Evolutionary conservation across 225 moss, liverwort and hornwort species (phyloP), one percentile per base, ranked within the genome.

Genomic region (Pseudoscleropodium purum): DNA sequence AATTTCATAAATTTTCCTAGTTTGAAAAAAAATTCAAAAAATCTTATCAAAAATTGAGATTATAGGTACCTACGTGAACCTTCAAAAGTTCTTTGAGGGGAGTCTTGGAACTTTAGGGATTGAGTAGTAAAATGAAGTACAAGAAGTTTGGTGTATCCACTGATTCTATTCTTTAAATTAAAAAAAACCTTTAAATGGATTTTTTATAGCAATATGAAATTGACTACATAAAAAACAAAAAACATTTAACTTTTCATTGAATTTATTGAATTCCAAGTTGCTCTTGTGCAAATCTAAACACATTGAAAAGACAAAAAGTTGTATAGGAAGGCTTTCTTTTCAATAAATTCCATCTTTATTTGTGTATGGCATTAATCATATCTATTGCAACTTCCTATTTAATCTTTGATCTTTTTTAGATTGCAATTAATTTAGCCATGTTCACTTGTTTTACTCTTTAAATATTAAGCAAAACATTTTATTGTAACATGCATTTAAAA

Each of bases 1-100:
- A 64, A 18, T 18, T 5, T 33, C 18, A 65, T 65, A 5, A 65
- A 5, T 34, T 65, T 63, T 63, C 15, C 7, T 30, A 31, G 30
- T 7, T 63, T 63, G 7, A 47, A 63, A 17, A 34, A 65, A 65
- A 33, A 9, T 5, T 65, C 15, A 30, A 65, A 65, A 31, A 65
- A 65, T 18, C 18, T 17, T 65, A 2, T 2, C 5, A 65, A 17
- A 17, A 65, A 34, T 65, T 34, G 18, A 65, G 5, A 18, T 34
- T 18, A 18, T 17, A 34, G 9, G 9, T 33, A 65, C 9, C 9
- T 8, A 17, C 0, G 2, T 5, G 0, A 63, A 30, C 30, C 15
- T 63, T 63, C 15, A 30, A 30, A 4, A 63, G 4, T 4, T 1
- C 15, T 4, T 30, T 63, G 15, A 63, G 0, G 33, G 17, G 5